These are phyloP conservation scores for Naematelia encephala DNA, from an alignment of 768 basidiomycete species.

Conservation along the genomic window DNA sequence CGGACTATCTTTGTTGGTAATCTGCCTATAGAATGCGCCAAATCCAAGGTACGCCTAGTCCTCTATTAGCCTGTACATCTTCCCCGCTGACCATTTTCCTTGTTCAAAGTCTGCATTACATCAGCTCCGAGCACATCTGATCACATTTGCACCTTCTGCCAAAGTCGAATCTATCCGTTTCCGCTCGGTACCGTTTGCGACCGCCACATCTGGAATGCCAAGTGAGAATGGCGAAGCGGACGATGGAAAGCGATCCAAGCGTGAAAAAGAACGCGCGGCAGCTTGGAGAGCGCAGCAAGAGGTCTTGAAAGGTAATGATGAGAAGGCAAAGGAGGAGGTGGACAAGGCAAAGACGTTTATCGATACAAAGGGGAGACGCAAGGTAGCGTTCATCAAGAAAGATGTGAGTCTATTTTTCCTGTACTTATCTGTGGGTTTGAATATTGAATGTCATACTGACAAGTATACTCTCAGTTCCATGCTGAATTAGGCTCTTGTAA, in stretches of 20 bases:
- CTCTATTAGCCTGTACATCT: neutral
- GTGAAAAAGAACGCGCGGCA: conserved; percentile 47
- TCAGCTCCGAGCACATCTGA: conserved; percentile 70
- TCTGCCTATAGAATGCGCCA: conserved; percentile 69
- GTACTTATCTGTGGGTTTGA: neutral
- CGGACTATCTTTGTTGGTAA: conserved; percentile 93
- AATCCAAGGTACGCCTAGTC: conserved; percentile 62
- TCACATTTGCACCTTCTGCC: conserved; percentile 65
- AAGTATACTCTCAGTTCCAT: conserved; percentile 63
- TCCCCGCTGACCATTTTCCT: neutral
- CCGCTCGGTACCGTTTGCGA: conserved; percentile 86
- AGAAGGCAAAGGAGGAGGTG: conserved; percentile 53
- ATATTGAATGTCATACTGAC: no score
- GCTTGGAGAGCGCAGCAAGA: conserved; percentile 51
- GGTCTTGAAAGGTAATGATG: conserved; percentile 52
- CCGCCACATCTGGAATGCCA: conserved; percentile 67
- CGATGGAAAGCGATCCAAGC: conserved; percentile 36
- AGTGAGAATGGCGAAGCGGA: conserved; percentile 30
- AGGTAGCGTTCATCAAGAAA: conserved; percentile 87
- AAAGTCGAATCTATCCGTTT: conserved; percentile 91
- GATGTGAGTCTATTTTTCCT: conserved; percentile 50
- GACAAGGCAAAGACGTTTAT: conserved; percentile 60
- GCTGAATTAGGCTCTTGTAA: conserved; percentile 69
- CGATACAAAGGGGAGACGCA: conserved; percentile 81
- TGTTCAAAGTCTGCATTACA: conserved; percentile 64